phyloP scores from a whole-genome alignment of 2,329 filamentous ascomycete genomes.

The Scortechinia acanthostroma region DNA sequence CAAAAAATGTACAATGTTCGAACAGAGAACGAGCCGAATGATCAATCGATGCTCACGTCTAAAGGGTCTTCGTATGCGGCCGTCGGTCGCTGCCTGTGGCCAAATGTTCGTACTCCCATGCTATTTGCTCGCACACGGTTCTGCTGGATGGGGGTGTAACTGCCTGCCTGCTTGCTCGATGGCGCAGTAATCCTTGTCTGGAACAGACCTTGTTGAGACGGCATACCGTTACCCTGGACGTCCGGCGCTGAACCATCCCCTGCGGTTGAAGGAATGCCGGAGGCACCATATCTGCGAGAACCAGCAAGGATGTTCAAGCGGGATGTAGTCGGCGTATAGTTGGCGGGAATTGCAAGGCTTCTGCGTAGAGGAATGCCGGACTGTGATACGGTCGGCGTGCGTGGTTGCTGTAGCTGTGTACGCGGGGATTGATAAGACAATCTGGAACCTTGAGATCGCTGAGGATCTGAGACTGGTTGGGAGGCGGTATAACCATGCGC shows the following conservation, averaged over 20 bases:
- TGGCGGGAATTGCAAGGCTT: not conserved
- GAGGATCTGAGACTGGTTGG: not conserved
- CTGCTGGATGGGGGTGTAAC: constrained; percentile 2
- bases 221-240: not conserved
- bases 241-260: not conserved
- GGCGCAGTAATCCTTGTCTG: not conserved
- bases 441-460: not conserved
- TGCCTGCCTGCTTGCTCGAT: not conserved
- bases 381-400: not conserved
- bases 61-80: not conserved
- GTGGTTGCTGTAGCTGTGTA: not conserved
- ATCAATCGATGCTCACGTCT: not conserved
- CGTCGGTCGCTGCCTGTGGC: not conserved
- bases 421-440: not conserved
- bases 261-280: not conserved
- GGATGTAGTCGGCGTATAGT: not conserved
- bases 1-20: not conserved
- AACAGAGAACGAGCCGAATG: not conserved
- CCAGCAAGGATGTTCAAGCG: not conserved
- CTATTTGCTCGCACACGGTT: not conserved
- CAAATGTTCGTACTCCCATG: not conserved
- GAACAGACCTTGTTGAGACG: not conserved
- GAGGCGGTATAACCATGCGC: not conserved
- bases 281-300: not conserved
- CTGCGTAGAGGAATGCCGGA: not conserved